Base-by-base conservation (phyloP, 169 alveolate genomes). In the Babesia caballi region DNA sequence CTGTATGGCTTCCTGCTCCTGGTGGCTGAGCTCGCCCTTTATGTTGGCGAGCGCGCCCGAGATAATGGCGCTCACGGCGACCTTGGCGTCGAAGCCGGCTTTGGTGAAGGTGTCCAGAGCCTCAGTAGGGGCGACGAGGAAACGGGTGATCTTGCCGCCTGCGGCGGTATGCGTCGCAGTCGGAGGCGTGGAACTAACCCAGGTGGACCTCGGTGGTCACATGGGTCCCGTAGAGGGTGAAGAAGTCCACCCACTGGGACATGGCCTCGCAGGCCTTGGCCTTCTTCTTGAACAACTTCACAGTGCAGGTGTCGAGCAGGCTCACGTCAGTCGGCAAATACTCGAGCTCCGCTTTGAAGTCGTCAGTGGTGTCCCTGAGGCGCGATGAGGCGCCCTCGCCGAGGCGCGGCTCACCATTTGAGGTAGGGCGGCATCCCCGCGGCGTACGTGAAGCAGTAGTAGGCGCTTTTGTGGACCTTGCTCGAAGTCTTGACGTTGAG, bases 401-500 rank as follows among this genome's bases (percentile, higher is more conserved):
- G 8, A 54, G 0, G 3, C n/a, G n/a, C 3, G 33, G 21, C 83
- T 4, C 30, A 78, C 87, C 87, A 78, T 25, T 78, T 61, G 36
- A 78, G 63, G 33, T 73, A 65, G n/a, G 87, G 87, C 14, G 87
- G 87, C 68, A 78, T 78, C 27, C 87, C 87, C 3, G 87, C 87
- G n/a, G 87, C 87, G 28, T 78, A 78, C 9, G 87, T 78, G 50
- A 78, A 78, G 27, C 87, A 78, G 77, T 78, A 78, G 35, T 78
- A 78, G 30, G 83, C 17, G 56, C 30, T 78, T 21, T 63, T 78
- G 60, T 78, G 60, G n/a, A 68, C 42, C 40, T 78, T 78, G 46
- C 66, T 78, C 9, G 58, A 65, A n/a, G 4, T 58, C 4, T 53
- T 17, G 21, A 52, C 54, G 30, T 35, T 61, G 11, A 7, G 38